These are phyloP conservation scores for Phaseolus lunatus DNA, from an alignment of 306 rosid genomes.

Conservation along the genomic window DNA sequence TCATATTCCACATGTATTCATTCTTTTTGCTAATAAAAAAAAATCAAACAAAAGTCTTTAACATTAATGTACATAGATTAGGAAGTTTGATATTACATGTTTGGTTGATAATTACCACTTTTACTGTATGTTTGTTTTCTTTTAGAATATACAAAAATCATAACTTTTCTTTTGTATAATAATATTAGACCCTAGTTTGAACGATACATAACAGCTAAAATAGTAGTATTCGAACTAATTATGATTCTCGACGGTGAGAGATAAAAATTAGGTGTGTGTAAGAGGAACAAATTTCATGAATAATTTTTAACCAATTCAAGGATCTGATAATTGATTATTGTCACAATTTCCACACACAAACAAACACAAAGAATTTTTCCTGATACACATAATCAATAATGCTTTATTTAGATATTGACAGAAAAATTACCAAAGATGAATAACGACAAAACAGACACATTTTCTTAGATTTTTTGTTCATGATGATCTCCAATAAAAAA, in stretches of 20 bases:
- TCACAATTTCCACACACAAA: not conserved
- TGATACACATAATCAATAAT: not conserved
- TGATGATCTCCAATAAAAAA: not conserved
- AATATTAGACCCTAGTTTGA: conserved; percentile 5
- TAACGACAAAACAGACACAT: not conserved
- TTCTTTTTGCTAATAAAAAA: too few relatives aligned
- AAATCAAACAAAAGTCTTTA: too few relatives aligned
- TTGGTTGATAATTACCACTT: too few relatives aligned
- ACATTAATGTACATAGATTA: too few relatives aligned
- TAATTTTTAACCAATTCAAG: conserved; percentile 28
- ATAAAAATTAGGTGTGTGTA: not conserved
- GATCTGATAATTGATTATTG: not conserved
- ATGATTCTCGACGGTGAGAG: not conserved
- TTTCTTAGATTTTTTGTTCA: not conserved
- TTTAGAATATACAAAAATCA: too few relatives aligned
- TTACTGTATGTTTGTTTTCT: too few relatives aligned
- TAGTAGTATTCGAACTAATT: not conserved
- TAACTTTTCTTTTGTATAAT: too few relatives aligned
- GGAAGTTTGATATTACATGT: too few relatives aligned
- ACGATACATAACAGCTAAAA: not conserved
- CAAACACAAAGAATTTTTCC: not conserved
- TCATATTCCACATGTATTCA: too few relatives aligned
- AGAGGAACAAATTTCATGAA: too few relatives aligned
- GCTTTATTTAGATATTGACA: conserved; percentile 14
- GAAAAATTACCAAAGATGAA: not conserved